A percentile compares a stretch with the other conserved stretches of the same genome.
Evolutionary conservation across 2,329 filamentous ascomycete species (phyloP).

Genomic region (Calonectria fujianensis): DNA sequence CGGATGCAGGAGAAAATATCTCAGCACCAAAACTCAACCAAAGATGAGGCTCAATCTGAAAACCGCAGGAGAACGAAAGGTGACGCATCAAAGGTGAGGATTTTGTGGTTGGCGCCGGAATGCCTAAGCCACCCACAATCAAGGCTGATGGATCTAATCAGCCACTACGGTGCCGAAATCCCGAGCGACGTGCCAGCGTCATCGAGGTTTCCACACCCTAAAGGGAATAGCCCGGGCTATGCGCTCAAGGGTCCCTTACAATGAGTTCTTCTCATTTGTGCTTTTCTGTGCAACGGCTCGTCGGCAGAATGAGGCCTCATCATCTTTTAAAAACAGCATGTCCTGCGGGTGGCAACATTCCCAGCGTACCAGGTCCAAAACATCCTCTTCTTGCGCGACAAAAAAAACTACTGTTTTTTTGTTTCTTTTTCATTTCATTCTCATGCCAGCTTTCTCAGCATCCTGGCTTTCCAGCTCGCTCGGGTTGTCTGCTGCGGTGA

Average conservation of each 20-base stretch:
- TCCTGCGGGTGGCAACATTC: constrained; percentile 12
- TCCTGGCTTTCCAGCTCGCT: constrained; percentile 19
- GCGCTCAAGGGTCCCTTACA: not conserved
- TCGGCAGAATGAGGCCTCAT: not conserved
- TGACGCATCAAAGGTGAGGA: not conserved
- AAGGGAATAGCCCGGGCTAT: constrained; percentile 10
- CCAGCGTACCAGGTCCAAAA: constrained; percentile 30
- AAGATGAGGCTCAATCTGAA: not conserved
- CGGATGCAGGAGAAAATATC: too few relatives aligned
- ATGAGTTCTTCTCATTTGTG: not conserved
- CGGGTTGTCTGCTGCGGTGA: not conserved
- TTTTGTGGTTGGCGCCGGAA: not conserved
- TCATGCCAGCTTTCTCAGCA: constrained; percentile 1
- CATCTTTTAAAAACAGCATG: not conserved
- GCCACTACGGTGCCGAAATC: constrained; percentile 30
- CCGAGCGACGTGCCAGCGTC: constrained; percentile 10
- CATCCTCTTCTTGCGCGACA: constrained; percentile 28
- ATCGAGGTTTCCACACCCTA: constrained; percentile 28
- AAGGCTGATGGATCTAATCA: not conserved
- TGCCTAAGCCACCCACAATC: constrained; percentile 1
- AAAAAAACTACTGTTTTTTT: not conserved
- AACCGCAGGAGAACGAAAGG: not conserved
- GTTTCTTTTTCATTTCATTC: constrained; percentile 4
- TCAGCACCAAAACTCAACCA: not conserved
- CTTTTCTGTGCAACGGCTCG: not conserved